A percentile compares a stretch with the other conserved stretches of the same genome.
phyloP scores from a whole-genome alignment of 192 early-diverging fungal genomes.

The Coemansia pectinata region DNA sequence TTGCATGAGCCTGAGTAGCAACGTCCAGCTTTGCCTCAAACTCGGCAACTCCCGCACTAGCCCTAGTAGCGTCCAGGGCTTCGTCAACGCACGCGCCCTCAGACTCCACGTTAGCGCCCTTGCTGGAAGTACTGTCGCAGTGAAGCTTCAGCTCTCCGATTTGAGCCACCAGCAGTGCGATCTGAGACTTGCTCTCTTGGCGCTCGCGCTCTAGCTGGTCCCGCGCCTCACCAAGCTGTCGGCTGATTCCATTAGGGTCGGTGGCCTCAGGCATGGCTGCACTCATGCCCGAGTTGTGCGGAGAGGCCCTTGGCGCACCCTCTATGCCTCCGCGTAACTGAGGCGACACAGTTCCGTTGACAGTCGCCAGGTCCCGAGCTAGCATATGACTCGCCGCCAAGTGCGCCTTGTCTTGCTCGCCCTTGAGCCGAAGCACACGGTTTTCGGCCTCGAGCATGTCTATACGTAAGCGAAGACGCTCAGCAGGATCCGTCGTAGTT shows the following conservation, averaged over 20 bases:
- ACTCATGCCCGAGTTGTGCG: slow-evolving; percentile 1
- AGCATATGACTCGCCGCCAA: slow-evolving; percentile 61
- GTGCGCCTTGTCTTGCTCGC: slow-evolving; percentile 61
- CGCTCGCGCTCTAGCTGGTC: slow-evolving; percentile 44
- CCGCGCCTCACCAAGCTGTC: slow-evolving; percentile 29
- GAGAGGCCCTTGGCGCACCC: background rate
- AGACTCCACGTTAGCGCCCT: background rate
- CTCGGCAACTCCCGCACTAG: slow-evolving; percentile 5
- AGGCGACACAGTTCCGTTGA: slow-evolving; percentile 22
- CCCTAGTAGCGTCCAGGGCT: background rate
- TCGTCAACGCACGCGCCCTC: background rate
- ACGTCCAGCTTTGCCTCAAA: slow-evolving; percentile 13
- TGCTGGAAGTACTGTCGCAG: background rate
- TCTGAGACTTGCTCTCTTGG: slow-evolving; percentile 17
- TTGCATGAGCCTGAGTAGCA: background rate
- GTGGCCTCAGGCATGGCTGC: background rate
- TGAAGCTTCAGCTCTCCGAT: slow-evolving; percentile 21
- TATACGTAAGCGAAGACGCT: slow-evolving; percentile 64
- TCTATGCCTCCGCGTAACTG: slow-evolving; percentile 8
- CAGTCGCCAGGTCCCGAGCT: slow-evolving; percentile 41
- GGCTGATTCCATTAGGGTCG: background rate
- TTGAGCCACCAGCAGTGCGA: slow-evolving; percentile 27
- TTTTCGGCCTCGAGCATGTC: slow-evolving; percentile 75
- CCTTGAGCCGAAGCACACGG: slow-evolving; percentile 64
- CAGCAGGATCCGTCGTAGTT: slow-evolving; percentile 20